Evolutionary conservation across 2,329 filamentous ascomycete genomes (phyloP), one percentile per base, ranked within the genome.

Genomic region (Fusarium liriodendri): DNA sequence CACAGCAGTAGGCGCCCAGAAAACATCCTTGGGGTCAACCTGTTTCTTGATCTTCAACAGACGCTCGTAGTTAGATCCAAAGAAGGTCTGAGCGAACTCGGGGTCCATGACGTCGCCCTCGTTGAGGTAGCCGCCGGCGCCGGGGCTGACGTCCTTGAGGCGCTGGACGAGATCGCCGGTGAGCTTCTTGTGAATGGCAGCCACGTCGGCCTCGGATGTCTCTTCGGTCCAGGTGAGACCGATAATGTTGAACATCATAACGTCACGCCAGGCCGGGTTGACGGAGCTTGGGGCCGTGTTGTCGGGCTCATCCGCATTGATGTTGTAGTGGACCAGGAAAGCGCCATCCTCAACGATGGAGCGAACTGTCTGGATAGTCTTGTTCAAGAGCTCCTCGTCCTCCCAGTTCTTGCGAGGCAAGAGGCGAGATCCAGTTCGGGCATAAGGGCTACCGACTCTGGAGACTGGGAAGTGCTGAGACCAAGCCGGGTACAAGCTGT

Each of bases 221-320:
- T 67, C 22, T 6, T 18, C 47, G 38, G 69, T 61, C 76, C 76
- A 78, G 52, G 47, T 64, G 11, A 73, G 64, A 29, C 75, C 76
- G n/a, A 75, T 76, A 69, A 84, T 84, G 59, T 75, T 77, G 62
- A 82, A 81, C 78, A 84, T 77, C 35, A 79, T 75, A 9, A 82
- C 81, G 1, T 82, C 80, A n/a, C 87, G 80, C 86, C 86, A 88
- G 1, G 85, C 86, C 1, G 85, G 86, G 61, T 84, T 83, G n/a
- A 83, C 77, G 7, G 83, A 80, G 22, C 82, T 84, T 45, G 79
- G 76, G 11, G 79, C 63, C 1, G 75, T 72, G 45, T 65, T 55
- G 6, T 67, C 61, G 18, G 70, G 73, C 33, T 55, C 67, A n/a
- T 68, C 75, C 4, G 69, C 76, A 62, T 77, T 76, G 64, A 77